A percentile compares a stretch with the other conserved stretches of the same genome.
Conservation (phyloP, 1,284 basidiomycete species). For the Irpex lacteus region DNA sequence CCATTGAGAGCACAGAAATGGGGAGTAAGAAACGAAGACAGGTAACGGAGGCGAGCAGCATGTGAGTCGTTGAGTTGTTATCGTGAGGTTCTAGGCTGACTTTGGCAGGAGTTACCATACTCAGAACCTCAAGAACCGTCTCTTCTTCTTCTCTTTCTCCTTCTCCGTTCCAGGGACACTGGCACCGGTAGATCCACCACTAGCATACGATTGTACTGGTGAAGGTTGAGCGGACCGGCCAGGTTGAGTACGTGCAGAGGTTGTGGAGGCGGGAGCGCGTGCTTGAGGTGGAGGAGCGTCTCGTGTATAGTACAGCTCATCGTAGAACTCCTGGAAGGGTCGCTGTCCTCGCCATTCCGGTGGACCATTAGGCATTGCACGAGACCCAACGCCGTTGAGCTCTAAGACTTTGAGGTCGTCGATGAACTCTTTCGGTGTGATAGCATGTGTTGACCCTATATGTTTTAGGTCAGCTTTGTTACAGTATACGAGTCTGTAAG, state of each 20-base stretch:
- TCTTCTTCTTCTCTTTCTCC: slow-evolving; percentile 79
- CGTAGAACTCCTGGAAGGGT: slow-evolving; percentile 69
- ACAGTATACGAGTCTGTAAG: neutral
- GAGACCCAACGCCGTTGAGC: slow-evolving; percentile 73
- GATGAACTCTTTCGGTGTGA: slow-evolving; percentile 84
- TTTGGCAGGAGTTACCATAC: neutral
- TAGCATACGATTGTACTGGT: slow-evolving; percentile 41
- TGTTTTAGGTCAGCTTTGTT: neutral
- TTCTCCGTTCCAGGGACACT: slow-evolving; percentile 35
- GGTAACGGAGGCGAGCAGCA: neutral
- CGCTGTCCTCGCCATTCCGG: slow-evolving; percentile 49
- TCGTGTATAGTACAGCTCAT: slow-evolving; percentile 71
- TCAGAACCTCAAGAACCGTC: slow-evolving; percentile 68
- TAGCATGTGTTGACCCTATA: slow-evolving; percentile 85
- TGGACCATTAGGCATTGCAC: slow-evolving; percentile 70
- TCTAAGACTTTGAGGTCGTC: slow-evolving; percentile 86
- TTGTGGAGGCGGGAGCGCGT: slow-evolving; percentile 29
- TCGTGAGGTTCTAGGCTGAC: too few species aligned
- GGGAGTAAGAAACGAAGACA: neutral
- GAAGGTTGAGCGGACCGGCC: slow-evolving; percentile 29
- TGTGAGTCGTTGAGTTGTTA: too few species aligned
- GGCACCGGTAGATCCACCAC: slow-evolving; percentile 45
- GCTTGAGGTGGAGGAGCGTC: slow-evolving; percentile 55
- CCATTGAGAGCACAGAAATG: too few species aligned
- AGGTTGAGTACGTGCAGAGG: slow-evolving; percentile 19